Base-by-base conservation (phyloP, 1,284 basidiomycete genomes). In the Schizopora paradoxa region DNA sequence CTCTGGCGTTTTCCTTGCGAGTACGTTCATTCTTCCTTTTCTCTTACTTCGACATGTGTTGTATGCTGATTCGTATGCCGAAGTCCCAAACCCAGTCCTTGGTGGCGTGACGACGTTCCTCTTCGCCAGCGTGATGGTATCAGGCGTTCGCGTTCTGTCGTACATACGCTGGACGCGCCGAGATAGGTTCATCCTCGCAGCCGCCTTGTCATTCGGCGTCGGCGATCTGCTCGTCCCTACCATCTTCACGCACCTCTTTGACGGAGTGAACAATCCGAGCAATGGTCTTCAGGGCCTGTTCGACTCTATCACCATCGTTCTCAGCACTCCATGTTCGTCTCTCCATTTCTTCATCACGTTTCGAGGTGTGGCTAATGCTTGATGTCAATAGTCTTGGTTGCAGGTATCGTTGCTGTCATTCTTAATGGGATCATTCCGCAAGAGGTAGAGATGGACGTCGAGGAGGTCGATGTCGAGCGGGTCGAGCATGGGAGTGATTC, bases 61-160 rank as follows among this genome's bases (percentile, higher is more conserved):
- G 38, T 40, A 21, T 23, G 4, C 23, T 28, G 16, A n/a, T 32
- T 14, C 53, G 40, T 54, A 2, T 23, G 53, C 46, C 34, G n/a
- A n/a, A 77, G 69, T 90, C 49, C 90, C 90, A 0, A 83, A 86
- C 54, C 68, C 87, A 0, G 86, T 92, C 6, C 73, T 93, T 0
- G 90, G 91, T 2, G 88, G 88, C 4, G 84, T 90, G 2, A 91
- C 86, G 10, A 88, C 86, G 10, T 68, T 64, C 53, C 58, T 66
- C 18, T 67, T 67, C 50, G 77, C 79, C 0, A 76, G 68, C 32
- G 82, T 86, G 16, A 69, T 71, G 22, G 70, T 74, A 11, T 86
- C 84, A 0, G 89, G 91, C 39, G 51, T 88, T 29, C 77, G 85
- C 27, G 83, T 94, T 2, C 68, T 94, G 26, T 72, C 80, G 1